phyloP scores from a whole-genome alignment of 2,329 filamentous ascomycete genomes.

The Bipolaris victoriae region DNA sequence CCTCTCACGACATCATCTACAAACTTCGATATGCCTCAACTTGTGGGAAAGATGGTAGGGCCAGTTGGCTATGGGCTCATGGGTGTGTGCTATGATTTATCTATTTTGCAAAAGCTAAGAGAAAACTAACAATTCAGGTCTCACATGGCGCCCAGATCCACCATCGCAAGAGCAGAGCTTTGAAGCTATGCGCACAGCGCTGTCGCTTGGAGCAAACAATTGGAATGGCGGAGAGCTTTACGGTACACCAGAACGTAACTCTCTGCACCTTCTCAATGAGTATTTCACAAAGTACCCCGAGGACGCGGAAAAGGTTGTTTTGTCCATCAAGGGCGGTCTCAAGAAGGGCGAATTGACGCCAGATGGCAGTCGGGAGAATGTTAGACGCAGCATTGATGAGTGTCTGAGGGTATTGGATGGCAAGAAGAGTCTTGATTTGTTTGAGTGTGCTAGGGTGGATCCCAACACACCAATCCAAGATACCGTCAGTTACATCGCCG shows the following conservation, averaged over 20 bases:
- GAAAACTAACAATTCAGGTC: conserved; percentile 40
- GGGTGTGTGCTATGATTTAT: conserved; percentile 38
- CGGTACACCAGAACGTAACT: conserved; percentile 54
- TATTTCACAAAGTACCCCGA: conserved; percentile 61
- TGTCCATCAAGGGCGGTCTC: conserved; percentile 59
- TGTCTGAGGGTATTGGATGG: conserved; percentile 53
- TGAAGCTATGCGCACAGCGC: conserved; percentile 53
- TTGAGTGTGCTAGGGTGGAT: conserved; percentile 56
- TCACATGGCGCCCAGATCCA: conserved; percentile 55
- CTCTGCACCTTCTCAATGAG: conserved; percentile 55
- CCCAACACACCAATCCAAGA: conserved; percentile 53
- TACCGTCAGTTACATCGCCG: conserved; percentile 51
- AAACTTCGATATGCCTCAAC: conserved; percentile 38
- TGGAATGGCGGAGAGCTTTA: conserved; percentile 61
- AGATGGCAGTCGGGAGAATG: conserved; percentile 51
- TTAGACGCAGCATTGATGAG: conserved; percentile 54
- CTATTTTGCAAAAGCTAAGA: not conserved
- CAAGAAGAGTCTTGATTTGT: conserved; percentile 58
- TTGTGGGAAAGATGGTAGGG: conserved; percentile 49
- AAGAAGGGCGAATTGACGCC: conserved; percentile 43
- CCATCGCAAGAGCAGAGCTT: conserved; percentile 48
- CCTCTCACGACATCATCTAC: not conserved
- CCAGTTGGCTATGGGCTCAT: conserved; percentile 57
- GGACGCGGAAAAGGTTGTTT: conserved; percentile 57
- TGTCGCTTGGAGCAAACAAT: conserved; percentile 52